Evolutionary conservation across 2,329 filamentous ascomycete genomes (phyloP).

Genomic region (Colletotrichum theobromicola): DNA sequence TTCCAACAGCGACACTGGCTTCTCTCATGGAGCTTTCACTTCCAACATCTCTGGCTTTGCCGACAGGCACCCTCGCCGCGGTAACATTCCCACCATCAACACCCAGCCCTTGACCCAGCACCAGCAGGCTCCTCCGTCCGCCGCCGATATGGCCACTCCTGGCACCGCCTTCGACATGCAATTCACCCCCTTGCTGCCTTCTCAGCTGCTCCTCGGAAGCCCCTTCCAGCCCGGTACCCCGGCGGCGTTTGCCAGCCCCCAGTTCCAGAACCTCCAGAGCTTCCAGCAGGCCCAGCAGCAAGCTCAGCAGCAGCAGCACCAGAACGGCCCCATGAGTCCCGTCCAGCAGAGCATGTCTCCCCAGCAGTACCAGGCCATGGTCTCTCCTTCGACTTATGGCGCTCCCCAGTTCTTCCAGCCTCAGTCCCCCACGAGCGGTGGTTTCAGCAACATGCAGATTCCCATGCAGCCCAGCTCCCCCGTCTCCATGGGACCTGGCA

Average conservation of each 20-base stretch:
- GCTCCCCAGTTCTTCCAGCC: slow-evolving; percentile 85
- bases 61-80: slow-evolving; percentile 83
- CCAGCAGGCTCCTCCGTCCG: slow-evolving; percentile 53
- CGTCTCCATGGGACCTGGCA: slow-evolving; percentile 76
- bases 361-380: slow-evolving; percentile 81
- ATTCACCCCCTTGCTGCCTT: slow-evolving; percentile 94
- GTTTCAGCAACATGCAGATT: slow-evolving; percentile 63
- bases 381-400: slow-evolving; percentile 84
- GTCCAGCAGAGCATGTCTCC: slow-evolving; percentile 80
- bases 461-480: slow-evolving; percentile 72
- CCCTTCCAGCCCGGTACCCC: slow-evolving; percentile 96
- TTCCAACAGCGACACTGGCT: slow-evolving; percentile 83
- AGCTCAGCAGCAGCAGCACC: slow-evolving; percentile 55
- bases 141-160: slow-evolving; percentile 81
- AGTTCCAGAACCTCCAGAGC: slow-evolving; percentile 84
- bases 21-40: slow-evolving; percentile 90
- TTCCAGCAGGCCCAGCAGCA: slow-evolving; percentile 69
- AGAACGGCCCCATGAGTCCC: slow-evolving; percentile 73
- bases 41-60: slow-evolving; percentile 86
- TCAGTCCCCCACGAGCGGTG: slow-evolving; percentile 82
- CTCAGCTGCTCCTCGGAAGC: slow-evolving; percentile 91
- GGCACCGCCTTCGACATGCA: slow-evolving; percentile 96
- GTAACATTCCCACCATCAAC: slow-evolving; percentile 91
- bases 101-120: slow-evolving; percentile 52
- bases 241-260: slow-evolving; percentile 85